Base-by-base conservation (phyloP, 225 moss, liverwort and hornwort species). In the Physcomitrellopsis africana region DNA sequence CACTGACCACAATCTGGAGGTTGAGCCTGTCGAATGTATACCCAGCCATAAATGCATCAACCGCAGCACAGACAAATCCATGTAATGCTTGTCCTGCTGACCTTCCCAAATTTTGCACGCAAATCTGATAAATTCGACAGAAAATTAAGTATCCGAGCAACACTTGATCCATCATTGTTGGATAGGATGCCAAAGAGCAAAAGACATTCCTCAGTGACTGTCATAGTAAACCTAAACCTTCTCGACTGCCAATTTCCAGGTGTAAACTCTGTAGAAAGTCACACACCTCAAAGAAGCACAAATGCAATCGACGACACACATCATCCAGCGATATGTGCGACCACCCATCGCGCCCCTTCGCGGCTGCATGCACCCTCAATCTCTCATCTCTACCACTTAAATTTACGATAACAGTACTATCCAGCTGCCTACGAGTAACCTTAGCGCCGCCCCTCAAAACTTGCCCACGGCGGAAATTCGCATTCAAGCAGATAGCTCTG, bases 81-180 rank as follows among this genome's bases (percentile, higher is more conserved):
- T 93, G 81, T 72, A 93, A 73, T 15, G 89, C 91, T 77, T 78
- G 72, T 59, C 70, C 91, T 51, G 93, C 86, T 59, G 93, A 90
- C 75, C 93, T 81, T 63, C 93, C 93, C 86, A 89, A 75, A 65
- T 93, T 93, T 65, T 91, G 89, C 27, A 93, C 82, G 62, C 89
- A 89, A 60, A 91, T 72, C 88, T 91, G 88, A 13, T 57, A 60
- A 72, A 27, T 11, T 52, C 68, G 54, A 48, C 16, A 60, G 24
- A 13, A 72, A 45, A 24, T 71, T 55, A 60, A 73, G 68, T 26
- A 49, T 7, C 43, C 5, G 57, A 20, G 5, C 4, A 37, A 37
- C 13, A 2, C 43, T 58, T 46, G 0, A 1, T 2, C 43, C 53
- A 11, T 15, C 0, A 53, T 53, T 1, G 0, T 53, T n/a, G 16